phyloP scores from a whole-genome alignment of 129 eudicot genomes.

The Escallonia rubra region DNA sequence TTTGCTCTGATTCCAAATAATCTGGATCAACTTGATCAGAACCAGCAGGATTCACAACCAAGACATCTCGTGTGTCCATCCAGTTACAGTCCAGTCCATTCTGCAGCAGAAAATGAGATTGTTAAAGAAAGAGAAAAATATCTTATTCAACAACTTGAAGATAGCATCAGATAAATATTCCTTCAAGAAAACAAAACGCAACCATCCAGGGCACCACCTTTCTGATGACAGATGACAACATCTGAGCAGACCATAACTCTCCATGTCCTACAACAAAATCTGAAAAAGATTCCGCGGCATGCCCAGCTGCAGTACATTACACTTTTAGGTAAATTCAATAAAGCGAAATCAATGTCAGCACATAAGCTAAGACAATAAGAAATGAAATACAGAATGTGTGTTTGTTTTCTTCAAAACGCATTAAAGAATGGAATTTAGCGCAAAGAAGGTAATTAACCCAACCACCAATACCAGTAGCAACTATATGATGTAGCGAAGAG shows the following conservation, averaged over 20 bases:
- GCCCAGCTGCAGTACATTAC: constrained; percentile 80
- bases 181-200: constrained; percentile 6
- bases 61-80: constrained; percentile 94
- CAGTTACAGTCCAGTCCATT: constrained; percentile 79
- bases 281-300: constrained; percentile 86
- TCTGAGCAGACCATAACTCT: constrained; percentile 96
- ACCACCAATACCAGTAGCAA: not conserved
- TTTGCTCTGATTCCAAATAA: constrained; percentile 71
- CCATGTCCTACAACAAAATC: constrained; percentile 99
- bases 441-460: not conserved
- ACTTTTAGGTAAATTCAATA: constrained; percentile 3
- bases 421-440: not conserved
- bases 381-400: not conserved
- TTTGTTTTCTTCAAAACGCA: not conserved
- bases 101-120: constrained; percentile 27
- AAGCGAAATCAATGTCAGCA: constrained; percentile 1
- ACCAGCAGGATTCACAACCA: constrained; percentile 83
- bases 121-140: not conserved
- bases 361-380: not conserved
- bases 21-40: constrained; percentile 98
- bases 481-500: not conserved
- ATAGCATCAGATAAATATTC: not conserved
- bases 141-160: constrained; percentile 1
- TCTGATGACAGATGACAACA: constrained; percentile 66
- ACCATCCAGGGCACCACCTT: constrained; percentile 40